phyloP scores from a whole-genome alignment of 1,139 yeast genomes.

The Hyphopichia burtonii region DNA sequence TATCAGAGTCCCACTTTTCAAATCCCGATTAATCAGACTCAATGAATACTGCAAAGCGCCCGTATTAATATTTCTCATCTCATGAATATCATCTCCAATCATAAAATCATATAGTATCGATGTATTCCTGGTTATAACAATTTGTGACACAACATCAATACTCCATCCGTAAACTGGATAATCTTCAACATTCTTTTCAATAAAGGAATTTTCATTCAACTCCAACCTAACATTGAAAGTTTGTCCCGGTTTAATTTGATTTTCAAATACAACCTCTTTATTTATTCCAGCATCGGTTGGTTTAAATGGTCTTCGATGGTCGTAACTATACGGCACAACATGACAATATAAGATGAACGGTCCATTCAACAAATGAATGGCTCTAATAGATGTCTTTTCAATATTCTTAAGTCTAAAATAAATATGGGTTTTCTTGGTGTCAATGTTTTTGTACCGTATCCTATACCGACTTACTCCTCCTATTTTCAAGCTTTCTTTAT shows the following conservation, averaged over 20 bases:
- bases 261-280: slow-evolving; percentile 36
- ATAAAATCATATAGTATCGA: slow-evolving; percentile 66
- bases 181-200: slow-evolving; percentile 17
- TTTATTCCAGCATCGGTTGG: slow-evolving; percentile 23
- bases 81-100: slow-evolving; percentile 44
- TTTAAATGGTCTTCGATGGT: slow-evolving; percentile 27
- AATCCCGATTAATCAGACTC: slow-evolving; percentile 8
- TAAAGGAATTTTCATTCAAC: slow-evolving; percentile 47
- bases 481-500: slow-evolving; percentile 30
- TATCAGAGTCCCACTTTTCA: slow-evolving; percentile 3
- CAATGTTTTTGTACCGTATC: slow-evolving; percentile 24
- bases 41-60: slow-evolving; percentile 21
- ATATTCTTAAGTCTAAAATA: slow-evolving; percentile 49
- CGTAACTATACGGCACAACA: slow-evolving; percentile 53
- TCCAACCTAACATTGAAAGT: slow-evolving; percentile 47
- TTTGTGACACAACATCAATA: slow-evolving; percentile 80
- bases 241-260: slow-evolving; percentile 62
- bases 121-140: slow-evolving; percentile 68
- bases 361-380: slow-evolving; percentile 56
- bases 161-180: slow-evolving; percentile 63
- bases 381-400: slow-evolving; percentile 50
- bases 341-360: slow-evolving; percentile 62
- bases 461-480: slow-evolving; percentile 42
- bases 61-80: slow-evolving; percentile 32
- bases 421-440: slow-evolving; percentile 18